A percentile compares a stretch with the other conserved stretches of the same genome.
Conservation (phyloP, 306 rosid genomes). For the Ochetophila trinervis region DNA sequence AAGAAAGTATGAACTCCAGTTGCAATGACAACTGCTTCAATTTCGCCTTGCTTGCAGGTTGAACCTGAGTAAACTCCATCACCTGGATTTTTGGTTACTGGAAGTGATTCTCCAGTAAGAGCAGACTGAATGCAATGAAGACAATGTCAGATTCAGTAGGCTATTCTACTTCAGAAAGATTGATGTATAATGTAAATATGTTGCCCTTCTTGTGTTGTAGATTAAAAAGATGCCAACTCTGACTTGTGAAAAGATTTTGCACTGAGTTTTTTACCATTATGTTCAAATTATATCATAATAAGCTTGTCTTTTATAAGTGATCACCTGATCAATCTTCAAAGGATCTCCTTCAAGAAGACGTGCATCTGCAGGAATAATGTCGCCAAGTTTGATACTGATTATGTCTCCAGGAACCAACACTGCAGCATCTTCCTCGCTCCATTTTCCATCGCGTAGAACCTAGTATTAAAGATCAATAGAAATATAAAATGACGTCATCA, state of each 20-base stretch:
- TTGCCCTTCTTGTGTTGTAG: no score
- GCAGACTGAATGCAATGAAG: slow-evolving; percentile 52
- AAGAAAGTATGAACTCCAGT: slow-evolving; percentile 84
- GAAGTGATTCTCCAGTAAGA: slow-evolving; percentile 72
- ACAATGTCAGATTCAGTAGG: slow-evolving; percentile 20
- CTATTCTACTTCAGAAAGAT: not conserved
- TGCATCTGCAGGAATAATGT: slow-evolving; percentile 72
- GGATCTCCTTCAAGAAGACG: slow-evolving; percentile 82
- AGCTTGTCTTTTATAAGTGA: not conserved
- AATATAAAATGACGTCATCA: not conserved
- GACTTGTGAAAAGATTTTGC: not conserved
- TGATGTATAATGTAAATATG: no score
- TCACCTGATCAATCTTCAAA: slow-evolving; percentile 72
- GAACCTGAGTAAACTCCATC: slow-evolving; percentile 74
- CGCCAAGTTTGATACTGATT: slow-evolving; percentile 74
- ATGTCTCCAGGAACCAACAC: slow-evolving; percentile 80
- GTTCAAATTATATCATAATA: not conserved
- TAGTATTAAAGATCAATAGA: slow-evolving; percentile 15
- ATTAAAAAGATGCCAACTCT: no score
- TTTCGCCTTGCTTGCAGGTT: slow-evolving; percentile 86
- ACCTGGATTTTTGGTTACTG: slow-evolving; percentile 55
- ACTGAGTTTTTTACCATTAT: no score
- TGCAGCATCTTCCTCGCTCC: slow-evolving; percentile 75
- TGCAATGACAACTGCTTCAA: slow-evolving; percentile 70
- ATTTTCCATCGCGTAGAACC: slow-evolving; percentile 67